Base-by-base conservation (phyloP, 148 eudicot species). In the Amaranthus cruentus region DNA sequence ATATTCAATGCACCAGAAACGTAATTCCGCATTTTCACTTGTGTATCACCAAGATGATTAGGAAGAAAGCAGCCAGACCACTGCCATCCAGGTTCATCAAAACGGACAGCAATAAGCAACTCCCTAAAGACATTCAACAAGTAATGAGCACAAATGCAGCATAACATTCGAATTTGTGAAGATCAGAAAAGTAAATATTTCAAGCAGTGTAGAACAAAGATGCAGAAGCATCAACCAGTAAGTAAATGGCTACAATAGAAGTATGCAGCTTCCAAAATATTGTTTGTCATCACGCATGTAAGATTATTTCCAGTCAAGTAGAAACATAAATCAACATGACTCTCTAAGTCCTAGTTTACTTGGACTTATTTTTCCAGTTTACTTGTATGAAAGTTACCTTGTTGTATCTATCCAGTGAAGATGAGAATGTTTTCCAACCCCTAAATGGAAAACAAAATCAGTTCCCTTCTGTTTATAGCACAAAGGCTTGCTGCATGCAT, bases 61-160 rank as follows among this genome's bases (percentile, higher is more conserved):
- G 97, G 97, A 73, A 80, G 85, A 78, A 95, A 95, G 87, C 92
- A 83, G 28, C 99, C 99, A 52, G 99, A 95, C 99, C 99, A 95
- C 72, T 90, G 96, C 94, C 96, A 92, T 78, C 96, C 97, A 80
- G 93, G 96, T 78, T 92, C 96, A 69, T 86, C 84, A 80, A 92
- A 92, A 46, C 92, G 88, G 66, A 90, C 85, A 49, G 92, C 87
- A 60, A 90, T 83, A 69, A 91, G 85, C 47, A 95, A 77, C 38
- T 92, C 99, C 88, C 99, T 92, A 86, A 53, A 70, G 69, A 79
- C n/a, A 53, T 70, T 71, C 21, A 61, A 70, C 48, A 49, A 63
- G 55, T 13, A 55, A 69, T 77, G 21, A 53, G 61, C 62, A 14
- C 49, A 52, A 57, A 50, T 5, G n/a, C 43, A 47, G 64, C 11